Base-by-base conservation (phyloP, 2,329 filamentous ascomycete genomes). In the Trichoderma gracile region DNA sequence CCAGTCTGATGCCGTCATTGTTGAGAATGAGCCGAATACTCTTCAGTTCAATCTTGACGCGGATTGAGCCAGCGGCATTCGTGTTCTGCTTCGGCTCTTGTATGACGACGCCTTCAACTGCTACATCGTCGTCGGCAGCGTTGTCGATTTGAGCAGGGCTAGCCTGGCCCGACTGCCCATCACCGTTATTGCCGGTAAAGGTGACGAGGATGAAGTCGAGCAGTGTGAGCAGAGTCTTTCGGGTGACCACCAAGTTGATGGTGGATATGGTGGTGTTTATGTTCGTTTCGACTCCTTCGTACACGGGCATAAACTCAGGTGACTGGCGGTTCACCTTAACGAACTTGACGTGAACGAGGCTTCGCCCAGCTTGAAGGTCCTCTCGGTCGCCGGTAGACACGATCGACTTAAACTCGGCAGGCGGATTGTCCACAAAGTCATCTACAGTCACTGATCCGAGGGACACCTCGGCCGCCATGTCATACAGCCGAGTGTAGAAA, bases 1-100 rank as follows among this genome's bases (percentile, higher is more conserved):
- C 95, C 30, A 99, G 83, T 27, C 95, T 88, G 65, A 98, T 96
- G 0, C 95, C 95, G 74, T 99, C 96, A 68, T 99, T 98, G 75
- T 99, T 99, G 63, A 99, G 82, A 67, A 99, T 94, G 30, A 99
- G 83, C 2, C 92, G 87, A 68, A 99, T 97, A 79, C 91, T 93
- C 79, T 96, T 96, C 67, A 99, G 80, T 67, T 97, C 90, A 47
- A 96, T 89, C 76, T 96, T 96, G 76, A 99, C 94, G 25, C 93
- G 88, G 68, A 99, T 95, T 68, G 95, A 96, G 63, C 91, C 90
- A 5, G 73, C 80, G 27, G 38, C 49, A 45, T 46, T 75, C 43
- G 76, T 73, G 23, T 72, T 74, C 56, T 79, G 77, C 21, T 74
- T 73, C 0, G 75, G 65, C 2, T 70, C 68, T 5, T 81, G 77